These are phyloP conservation scores for Trametes cingulata DNA, from an alignment of 768 basidiomycete genomes.

Conservation along the genomic window DNA sequence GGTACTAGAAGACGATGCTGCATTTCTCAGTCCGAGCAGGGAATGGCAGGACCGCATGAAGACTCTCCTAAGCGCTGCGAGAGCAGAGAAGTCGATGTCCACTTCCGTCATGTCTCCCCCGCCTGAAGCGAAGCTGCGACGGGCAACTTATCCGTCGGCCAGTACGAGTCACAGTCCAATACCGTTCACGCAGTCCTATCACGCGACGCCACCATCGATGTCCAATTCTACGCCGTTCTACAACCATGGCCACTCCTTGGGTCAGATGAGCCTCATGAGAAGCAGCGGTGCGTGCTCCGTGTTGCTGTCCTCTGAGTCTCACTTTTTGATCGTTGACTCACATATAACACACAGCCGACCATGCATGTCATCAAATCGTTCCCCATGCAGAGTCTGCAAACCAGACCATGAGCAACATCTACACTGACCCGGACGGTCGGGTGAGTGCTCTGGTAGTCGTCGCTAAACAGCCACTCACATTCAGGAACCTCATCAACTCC, in stretches of 20 bases:
- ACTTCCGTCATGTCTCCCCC: neutral
- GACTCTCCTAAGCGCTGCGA: neutral
- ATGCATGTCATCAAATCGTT: neutral
- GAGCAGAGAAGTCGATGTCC: neutral
- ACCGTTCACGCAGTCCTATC: neutral
- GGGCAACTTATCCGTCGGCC: constrained; percentile 18
- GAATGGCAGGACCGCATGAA: constrained; percentile 25
- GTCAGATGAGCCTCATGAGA: neutral
- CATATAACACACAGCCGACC: neutral
- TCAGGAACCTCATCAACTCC: neutral
- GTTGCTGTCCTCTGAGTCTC: no score
- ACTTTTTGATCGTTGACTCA: no score
- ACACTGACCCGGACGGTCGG: constrained; percentile 7
- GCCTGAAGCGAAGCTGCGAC: constrained; percentile 5
- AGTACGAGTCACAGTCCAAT: neutral
- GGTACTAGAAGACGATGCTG: constrained; percentile 8
- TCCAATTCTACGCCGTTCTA: neutral
- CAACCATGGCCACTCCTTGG: neutral
- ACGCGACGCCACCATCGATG: neutral
- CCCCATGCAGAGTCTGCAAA: neutral
- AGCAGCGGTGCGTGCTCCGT: neutral
- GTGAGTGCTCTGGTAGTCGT: neutral
- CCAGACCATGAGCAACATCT: neutral
- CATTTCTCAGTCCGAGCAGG: constrained; percentile 20
- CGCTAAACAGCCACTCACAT: neutral